These are phyloP conservation scores for Colletotrichum sp. DNA, from an alignment of 2,329 filamentous ascomycete genomes.

Conservation along the genomic window DNA sequence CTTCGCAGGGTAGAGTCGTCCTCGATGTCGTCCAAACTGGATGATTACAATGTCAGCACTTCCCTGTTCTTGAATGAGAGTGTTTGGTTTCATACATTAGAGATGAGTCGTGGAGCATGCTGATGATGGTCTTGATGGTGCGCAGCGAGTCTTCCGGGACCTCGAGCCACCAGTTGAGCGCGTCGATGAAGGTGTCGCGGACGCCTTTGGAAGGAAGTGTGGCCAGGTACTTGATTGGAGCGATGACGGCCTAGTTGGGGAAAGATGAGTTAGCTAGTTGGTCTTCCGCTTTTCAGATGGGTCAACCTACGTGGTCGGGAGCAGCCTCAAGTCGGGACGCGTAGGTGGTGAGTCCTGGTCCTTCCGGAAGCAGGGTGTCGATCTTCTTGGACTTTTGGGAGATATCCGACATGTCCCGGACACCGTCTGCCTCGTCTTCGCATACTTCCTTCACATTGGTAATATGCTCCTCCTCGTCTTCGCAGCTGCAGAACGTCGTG, in stretches of 20 bases:
- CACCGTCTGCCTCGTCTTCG: not conserved
- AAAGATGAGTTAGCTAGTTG: too few species aligned
- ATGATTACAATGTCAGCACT: fast-evolving
- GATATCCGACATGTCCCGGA: not conserved
- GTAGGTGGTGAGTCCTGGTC: not conserved
- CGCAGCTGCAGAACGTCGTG: not conserved
- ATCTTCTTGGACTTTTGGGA: not conserved
- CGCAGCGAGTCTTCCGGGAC: not conserved
- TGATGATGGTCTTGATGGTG: not conserved
- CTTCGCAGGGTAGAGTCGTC: constrained; percentile 78
- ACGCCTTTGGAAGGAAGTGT: not conserved
- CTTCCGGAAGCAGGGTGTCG: not conserved
- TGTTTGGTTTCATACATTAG: not conserved
- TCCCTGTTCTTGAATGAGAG: not conserved
- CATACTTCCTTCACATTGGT: not conserved
- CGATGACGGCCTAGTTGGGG: not conserved
- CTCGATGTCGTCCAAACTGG: constrained; percentile 78
- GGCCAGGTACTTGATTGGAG: not conserved
- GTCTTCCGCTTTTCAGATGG: not conserved
- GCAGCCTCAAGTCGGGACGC: not conserved
- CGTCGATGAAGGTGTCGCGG: not conserved
- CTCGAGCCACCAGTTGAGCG: not conserved
- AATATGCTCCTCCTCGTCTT: not conserved
- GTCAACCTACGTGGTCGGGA: not conserved
- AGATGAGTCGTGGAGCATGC: not conserved